Conservation (phyloP, 2,329 filamentous ascomycete genomes). For the Colletotrichum zoysiae region DNA sequence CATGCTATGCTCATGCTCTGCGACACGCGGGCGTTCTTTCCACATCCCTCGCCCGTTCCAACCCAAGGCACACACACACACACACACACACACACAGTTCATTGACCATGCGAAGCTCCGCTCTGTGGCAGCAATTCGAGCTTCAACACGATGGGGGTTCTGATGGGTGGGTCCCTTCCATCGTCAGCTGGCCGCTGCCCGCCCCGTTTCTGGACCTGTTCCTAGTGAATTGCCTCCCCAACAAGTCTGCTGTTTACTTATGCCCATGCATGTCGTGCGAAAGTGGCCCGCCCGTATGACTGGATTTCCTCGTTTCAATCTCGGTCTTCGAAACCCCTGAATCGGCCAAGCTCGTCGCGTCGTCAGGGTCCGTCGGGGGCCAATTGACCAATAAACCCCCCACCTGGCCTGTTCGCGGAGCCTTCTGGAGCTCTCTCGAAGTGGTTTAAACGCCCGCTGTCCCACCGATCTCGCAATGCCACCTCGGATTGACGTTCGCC, state of each 20-base stretch:
- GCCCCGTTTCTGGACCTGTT: neutral
- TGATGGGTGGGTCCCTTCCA: slow-evolving; percentile 25
- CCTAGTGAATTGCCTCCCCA: slow-evolving; percentile 8
- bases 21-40: slow-evolving; percentile 15
- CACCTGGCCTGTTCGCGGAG: slow-evolving; percentile 24
- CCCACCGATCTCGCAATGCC: slow-evolving; percentile 24
- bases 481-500: neutral
- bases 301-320: slow-evolving; percentile 26
- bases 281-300: slow-evolving; percentile 27
- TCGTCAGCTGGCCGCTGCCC: slow-evolving; percentile 14
- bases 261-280: slow-evolving; percentile 16
- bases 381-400: slow-evolving; percentile 36
- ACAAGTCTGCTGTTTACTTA: slow-evolving; percentile 19
- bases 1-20: slow-evolving; percentile 34
- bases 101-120: slow-evolving; percentile 1
- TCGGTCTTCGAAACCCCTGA: slow-evolving; percentile 33
- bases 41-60: neutral
- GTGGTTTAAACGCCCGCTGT: neutral
- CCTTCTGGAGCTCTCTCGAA: slow-evolving; percentile 40
- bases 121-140: neutral
- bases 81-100: slow-evolving; percentile 15
- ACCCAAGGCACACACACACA: slow-evolving; percentile 22
- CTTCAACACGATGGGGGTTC: slow-evolving; percentile 12
- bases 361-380: neutral
- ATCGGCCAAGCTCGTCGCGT: slow-evolving; percentile 4